Percentiles rank a stretch among this genome's conserved stretches.
Conservation (phyloP, 2,329 filamentous ascomycete genomes). For the Purpureocillium lavendulum region DNA sequence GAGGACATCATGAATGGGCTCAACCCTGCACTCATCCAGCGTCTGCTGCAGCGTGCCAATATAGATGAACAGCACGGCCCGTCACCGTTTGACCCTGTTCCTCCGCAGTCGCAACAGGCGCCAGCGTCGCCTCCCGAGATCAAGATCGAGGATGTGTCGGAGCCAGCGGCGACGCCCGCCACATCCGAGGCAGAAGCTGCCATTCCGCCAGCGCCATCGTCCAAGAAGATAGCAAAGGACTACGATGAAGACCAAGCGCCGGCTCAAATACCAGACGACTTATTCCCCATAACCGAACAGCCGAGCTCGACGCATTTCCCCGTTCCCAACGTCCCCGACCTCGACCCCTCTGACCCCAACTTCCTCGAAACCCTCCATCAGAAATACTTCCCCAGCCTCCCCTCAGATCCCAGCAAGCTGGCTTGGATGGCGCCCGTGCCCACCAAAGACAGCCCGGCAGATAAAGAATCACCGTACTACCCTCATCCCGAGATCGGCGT, state of each 20-base stretch:
- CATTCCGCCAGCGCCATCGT: constrained; percentile 4
- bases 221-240: constrained; percentile 18
- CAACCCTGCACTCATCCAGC: constrained; percentile 67
- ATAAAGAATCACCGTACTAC: constrained; percentile 71
- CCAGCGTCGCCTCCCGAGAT: constrained; percentile 19
- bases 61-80: constrained; percentile 53
- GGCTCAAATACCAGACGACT: constrained; percentile 28
- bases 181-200: constrained; percentile 9
- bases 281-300: constrained; percentile 32
- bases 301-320: constrained; percentile 54
- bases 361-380: constrained; percentile 79
- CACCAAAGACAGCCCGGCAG: constrained; percentile 53
- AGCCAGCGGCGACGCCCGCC: constrained; percentile 3
- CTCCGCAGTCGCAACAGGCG: constrained; percentile 8
- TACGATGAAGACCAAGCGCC: constrained; percentile 36
- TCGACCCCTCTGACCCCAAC: constrained; percentile 74
- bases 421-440: constrained; percentile 81
- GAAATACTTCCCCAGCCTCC: constrained; percentile 88
- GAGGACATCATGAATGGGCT: constrained; percentile 73
- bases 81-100: constrained; percentile 32
- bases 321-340: constrained; percentile 50
- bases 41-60: constrained; percentile 66
- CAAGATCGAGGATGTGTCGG: constrained; percentile 23
- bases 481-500: constrained; percentile 67
- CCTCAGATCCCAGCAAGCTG: constrained; percentile 75